Base-by-base conservation (phyloP, 805 yeast genomes). In the Ogataea siamensis region DNA sequence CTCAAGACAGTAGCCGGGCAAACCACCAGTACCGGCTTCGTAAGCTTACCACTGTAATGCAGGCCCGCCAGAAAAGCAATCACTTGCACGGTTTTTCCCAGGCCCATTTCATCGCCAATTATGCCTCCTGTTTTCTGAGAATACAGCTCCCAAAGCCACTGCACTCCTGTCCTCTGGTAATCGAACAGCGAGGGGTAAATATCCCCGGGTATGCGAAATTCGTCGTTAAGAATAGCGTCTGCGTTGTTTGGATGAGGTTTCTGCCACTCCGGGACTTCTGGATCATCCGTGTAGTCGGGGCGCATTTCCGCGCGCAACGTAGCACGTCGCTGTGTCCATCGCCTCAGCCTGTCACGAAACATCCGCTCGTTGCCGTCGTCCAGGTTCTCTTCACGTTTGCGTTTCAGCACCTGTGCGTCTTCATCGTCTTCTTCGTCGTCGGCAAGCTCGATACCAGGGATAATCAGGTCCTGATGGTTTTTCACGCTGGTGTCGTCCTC, bases 41-140 rank as follows among this genome's bases (percentile, higher is more conserved):
- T 73, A 2, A 91, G 64, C 40, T 76, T 65, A 0, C 83, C 80
- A 12, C 94, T 83, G 57, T 88, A 85, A 54, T 89, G 96, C 26
- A 93, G 67, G 0, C 95, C 93, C 0, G 98, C 97, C 7, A 93
- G 54, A 58, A 91, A 93, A 1, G 97, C 79, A 29, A 88, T 87
- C 7, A 93, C 76, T 57, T 93, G 98, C 34, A 93, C 83, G 0
- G 99, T 93, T 55, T 93, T 93, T 2, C 99, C 99, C 12, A 93
- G 64, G 0, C 99, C 99, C 99, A 93, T 93, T 60, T 93, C 99
- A 62, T 93, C 99, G 17, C 98, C 97, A 27, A 93, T 73, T 15
- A 93, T 93, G 0, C 99, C 99, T 2, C 99, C 99, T 3, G 89
- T 83, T 34, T 76, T 78, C 58, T 93, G 98, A 14, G 78, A 71